These are phyloP conservation scores for Sporothrix dimorphospora DNA, from an alignment of 2,329 filamentous ascomycete genomes.

Conservation along the genomic window DNA sequence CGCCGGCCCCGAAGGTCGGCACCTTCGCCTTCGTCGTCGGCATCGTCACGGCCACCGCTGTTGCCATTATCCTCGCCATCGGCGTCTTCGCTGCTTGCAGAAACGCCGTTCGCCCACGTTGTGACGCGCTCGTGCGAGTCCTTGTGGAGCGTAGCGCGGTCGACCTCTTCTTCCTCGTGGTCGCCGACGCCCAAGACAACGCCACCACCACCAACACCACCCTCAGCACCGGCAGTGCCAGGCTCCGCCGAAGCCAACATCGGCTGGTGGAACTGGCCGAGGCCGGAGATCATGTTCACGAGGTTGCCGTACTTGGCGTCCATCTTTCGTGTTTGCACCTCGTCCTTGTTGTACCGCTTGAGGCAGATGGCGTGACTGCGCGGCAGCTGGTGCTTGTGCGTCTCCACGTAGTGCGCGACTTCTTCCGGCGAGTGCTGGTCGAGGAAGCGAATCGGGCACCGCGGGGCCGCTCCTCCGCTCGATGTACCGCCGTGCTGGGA, in stretches of 20 bases:
- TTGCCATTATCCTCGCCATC: constrained; percentile 8
- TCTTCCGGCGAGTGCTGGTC: constrained; percentile 93
- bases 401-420: constrained; percentile 90
- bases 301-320: constrained; percentile 94
- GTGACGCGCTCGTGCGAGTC: constrained; percentile 73
- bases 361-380: constrained; percentile 93
- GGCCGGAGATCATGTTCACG: constrained; percentile 90
- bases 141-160: constrained; percentile 45
- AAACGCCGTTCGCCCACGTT: constrained; percentile 82
- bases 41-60: background rate
- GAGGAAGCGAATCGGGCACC: constrained; percentile 90
- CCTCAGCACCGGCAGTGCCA: background rate
- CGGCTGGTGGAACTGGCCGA: constrained; percentile 84
- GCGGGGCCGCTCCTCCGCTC: constrained; percentile 52
- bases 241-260: constrained; percentile 68
- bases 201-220: constrained; percentile 9
- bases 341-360: constrained; percentile 83
- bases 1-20: background rate
- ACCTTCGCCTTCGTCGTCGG: background rate
- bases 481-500: constrained; percentile 54
- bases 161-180: constrained; percentile 6
- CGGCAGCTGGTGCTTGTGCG: constrained; percentile 92
- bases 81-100: constrained; percentile 36
- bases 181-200: background rate
- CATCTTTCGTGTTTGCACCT: constrained; percentile 81